These are phyloP conservation scores for Trametes pubescens DNA, from an alignment of 1,284 basidiomycete genomes.

Conservation along the genomic window DNA sequence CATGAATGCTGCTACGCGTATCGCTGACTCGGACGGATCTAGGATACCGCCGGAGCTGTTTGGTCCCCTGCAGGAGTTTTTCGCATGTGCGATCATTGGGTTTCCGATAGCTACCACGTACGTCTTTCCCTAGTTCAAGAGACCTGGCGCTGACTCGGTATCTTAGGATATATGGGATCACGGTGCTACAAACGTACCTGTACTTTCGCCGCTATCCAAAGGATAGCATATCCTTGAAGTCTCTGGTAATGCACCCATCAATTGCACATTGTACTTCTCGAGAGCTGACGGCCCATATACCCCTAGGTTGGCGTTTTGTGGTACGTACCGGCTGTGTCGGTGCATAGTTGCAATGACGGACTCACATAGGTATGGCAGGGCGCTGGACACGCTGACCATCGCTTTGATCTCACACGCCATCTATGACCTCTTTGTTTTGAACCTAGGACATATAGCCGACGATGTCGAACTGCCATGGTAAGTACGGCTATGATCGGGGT, in stretches of 20 bases:
- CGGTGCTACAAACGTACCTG: slow-evolving; percentile 17
- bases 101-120: background rate
- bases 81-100: background rate
- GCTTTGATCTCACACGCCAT: slow-evolving; percentile 6
- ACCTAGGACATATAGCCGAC: too few relatives aligned
- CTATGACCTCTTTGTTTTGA: slow-evolving; percentile 1
- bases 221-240: slow-evolving; percentile 5
- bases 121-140: background rate
- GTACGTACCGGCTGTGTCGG: too few relatives aligned
- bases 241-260: background rate
- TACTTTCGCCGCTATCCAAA: slow-evolving; percentile 12
- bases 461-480: too few relatives aligned
- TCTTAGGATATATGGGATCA: slow-evolving; percentile 17
- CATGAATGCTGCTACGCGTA: too few relatives aligned
- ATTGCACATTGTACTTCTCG: too few relatives aligned
- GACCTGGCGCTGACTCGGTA: background rate
- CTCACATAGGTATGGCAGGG: background rate
- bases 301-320: too few relatives aligned
- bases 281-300: too few relatives aligned
- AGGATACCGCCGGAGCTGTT: background rate
- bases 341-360: too few relatives aligned
- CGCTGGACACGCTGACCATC: slow-evolving; percentile 8
- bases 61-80: background rate
- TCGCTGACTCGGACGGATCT: background rate
- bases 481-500: too few relatives aligned